Percentiles rank a stretch among this genome's conserved stretches.
These are phyloP conservation scores for Zopfia rhizophila DNA, from an alignment of 2,329 filamentous ascomycete species.

Conservation along the genomic window DNA sequence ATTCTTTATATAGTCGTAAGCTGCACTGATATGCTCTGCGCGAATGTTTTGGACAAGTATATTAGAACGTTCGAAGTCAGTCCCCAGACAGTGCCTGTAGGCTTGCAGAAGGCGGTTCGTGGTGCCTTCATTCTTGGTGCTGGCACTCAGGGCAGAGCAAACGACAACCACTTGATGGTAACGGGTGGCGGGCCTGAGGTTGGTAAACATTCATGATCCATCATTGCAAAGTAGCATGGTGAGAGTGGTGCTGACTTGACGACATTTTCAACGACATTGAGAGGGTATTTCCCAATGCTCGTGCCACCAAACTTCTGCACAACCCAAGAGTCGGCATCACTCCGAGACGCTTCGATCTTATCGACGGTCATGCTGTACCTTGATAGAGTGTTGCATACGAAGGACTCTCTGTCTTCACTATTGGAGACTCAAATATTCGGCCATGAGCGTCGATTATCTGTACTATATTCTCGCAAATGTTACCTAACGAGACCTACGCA, in stretches of 20 bases:
- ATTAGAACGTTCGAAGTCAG: too few relatives aligned
- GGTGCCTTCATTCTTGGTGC: slow-evolving; percentile 89
- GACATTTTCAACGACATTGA: slow-evolving; percentile 68
- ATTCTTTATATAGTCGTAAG: too few relatives aligned
- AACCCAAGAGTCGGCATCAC: slow-evolving; percentile 65
- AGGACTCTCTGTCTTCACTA: too few relatives aligned
- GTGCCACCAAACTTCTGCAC: slow-evolving; percentile 95
- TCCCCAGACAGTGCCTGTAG: not conserved
- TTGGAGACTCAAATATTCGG: too few relatives aligned
- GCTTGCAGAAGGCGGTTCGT: slow-evolving; percentile 68
- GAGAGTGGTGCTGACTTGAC: slow-evolving; percentile 44
- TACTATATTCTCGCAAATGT: too few relatives aligned
- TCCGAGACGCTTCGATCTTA: too few relatives aligned
- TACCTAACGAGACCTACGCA: too few relatives aligned
- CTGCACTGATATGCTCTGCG: slow-evolving; percentile 54
- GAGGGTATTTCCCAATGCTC: slow-evolving; percentile 88
- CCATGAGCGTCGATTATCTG: too few relatives aligned
- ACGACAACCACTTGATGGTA: slow-evolving; percentile 89
- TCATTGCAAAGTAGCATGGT: too few relatives aligned
- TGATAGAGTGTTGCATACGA: too few relatives aligned
- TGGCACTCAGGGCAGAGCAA: slow-evolving; percentile 89
- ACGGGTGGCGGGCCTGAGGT: slow-evolving; percentile 62
- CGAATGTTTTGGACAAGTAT: slow-evolving; percentile 39
- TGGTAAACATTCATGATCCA: not conserved
- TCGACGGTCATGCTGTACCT: too few relatives aligned